Evolutionary conservation across 345 rosid species (phyloP).

Genomic region (Salix udensis): DNA sequence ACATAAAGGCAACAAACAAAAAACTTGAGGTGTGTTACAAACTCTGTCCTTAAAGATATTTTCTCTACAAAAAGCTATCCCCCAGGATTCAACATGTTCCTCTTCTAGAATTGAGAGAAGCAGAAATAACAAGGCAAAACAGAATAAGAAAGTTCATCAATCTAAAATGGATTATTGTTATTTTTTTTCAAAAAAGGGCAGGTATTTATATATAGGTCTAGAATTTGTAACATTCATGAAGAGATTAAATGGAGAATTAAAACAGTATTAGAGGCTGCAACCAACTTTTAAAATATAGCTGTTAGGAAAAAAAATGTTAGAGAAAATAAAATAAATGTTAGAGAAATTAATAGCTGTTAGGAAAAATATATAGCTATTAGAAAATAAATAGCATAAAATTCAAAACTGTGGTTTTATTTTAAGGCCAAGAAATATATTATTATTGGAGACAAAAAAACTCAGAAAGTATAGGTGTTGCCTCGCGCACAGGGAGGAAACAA

Average conservation of each 20-base stretch:
- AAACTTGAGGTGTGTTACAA: too few species aligned
- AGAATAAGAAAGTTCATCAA: not conserved
- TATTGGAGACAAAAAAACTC: too few species aligned
- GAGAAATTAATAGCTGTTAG: not conserved
- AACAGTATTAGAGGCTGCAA: not conserved
- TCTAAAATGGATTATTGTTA: not conserved
- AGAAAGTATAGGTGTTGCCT: too few species aligned
- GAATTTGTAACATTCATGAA: not conserved
- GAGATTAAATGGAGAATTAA: not conserved
- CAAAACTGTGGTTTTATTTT: too few species aligned
- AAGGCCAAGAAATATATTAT: too few species aligned
- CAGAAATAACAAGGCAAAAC: not conserved
- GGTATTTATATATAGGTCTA: not conserved
- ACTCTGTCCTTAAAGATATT: too few species aligned
- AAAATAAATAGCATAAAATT: too few species aligned
- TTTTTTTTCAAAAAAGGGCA: too few species aligned
- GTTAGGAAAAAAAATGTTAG: not conserved
- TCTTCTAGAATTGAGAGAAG: not conserved
- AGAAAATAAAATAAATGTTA: too few species aligned
- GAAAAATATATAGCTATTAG: too few species aligned
- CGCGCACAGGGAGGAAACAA: accelerated
- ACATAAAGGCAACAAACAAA: too few species aligned
- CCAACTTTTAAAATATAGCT: not conserved
- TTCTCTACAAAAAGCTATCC: not conserved
- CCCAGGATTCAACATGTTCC: not conserved